These are phyloP conservation scores for Henckelia pumila DNA, from an alignment of 257 asterid genomes.

Conservation along the genomic window DNA sequence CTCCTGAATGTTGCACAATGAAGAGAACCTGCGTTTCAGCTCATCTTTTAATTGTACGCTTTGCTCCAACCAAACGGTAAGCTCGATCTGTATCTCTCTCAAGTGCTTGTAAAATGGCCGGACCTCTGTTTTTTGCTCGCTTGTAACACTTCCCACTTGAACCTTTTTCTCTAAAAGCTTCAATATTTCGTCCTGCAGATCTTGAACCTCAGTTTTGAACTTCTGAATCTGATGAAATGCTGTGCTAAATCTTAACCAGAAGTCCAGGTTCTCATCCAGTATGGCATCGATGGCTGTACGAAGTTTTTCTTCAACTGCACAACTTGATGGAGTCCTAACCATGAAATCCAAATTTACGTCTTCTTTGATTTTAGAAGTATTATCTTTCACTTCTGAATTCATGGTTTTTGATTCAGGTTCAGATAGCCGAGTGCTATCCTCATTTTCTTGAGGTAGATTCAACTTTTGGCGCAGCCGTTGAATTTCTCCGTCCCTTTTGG, in stretches of 20 bases:
- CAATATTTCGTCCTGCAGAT: conserved; percentile 56
- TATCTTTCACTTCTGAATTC: conserved; percentile 23
- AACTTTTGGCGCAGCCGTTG: conserved; percentile 44
- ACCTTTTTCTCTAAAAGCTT: conserved; percentile 53
- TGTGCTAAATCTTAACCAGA: conserved; percentile 94
- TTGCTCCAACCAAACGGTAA: conserved; percentile 69
- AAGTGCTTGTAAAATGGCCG: conserved; percentile 82
- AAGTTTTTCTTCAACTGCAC: conserved; percentile 67
- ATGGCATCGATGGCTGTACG: conserved; percentile 66
- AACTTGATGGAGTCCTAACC: conserved; percentile 33
- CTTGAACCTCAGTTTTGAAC: conserved; percentile 67
- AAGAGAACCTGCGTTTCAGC: conserved; percentile 53
- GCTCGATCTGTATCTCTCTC: conserved; percentile 78
- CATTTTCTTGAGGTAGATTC: conserved; percentile 29
- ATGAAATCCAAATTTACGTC: conserved; percentile 33
- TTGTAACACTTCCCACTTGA: conserved; percentile 40
- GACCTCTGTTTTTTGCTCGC: conserved; percentile 61
- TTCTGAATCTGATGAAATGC: conserved; percentile 83
- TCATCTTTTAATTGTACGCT: conserved; percentile 64
- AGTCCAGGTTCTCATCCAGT: conserved; percentile 80
- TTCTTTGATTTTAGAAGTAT: conserved; percentile 23
- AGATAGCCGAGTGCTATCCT: conserved; percentile 12
- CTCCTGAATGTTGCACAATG: conserved; percentile 80
- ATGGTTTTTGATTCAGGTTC: conserved; percentile 31
- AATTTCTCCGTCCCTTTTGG: conserved; percentile 69